These are phyloP conservation scores for Monosporascus sp. DNA, from an alignment of 2,329 filamentous ascomycete genomes.

Conservation along the genomic window DNA sequence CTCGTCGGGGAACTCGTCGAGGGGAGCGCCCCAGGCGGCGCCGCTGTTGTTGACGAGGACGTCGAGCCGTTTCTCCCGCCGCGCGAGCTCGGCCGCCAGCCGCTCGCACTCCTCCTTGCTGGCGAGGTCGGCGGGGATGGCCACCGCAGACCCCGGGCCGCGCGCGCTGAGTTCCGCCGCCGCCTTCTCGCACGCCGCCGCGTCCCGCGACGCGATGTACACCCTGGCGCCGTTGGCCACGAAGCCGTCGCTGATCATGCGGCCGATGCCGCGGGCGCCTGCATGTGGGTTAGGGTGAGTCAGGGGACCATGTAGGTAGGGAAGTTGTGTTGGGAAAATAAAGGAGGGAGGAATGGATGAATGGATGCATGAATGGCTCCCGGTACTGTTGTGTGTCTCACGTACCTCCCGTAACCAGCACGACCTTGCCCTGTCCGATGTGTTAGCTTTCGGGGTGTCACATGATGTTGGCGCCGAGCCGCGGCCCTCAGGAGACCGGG, in stretches of 20 bases:
- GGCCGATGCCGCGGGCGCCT: constrained; percentile 57
- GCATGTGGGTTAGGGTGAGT: not conserved
- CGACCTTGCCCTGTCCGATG: constrained; percentile 44
- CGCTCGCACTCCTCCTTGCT: constrained; percentile 48
- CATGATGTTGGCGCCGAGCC: not conserved
- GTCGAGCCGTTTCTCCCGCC: constrained; percentile 48
- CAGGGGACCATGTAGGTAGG: too few relatives aligned
- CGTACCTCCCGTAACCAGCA: constrained; percentile 49
- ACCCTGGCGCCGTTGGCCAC: constrained; percentile 58
- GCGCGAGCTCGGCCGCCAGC: constrained; percentile 46
- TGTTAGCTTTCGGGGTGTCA: constrained; percentile 3
- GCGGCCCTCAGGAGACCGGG: not conserved
- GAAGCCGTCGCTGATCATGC: constrained; percentile 63
- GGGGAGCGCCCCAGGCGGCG: constrained; percentile 57
- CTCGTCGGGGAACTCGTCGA: constrained; percentile 52
- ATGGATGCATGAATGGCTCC: not conserved
- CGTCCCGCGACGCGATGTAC: constrained; percentile 62
- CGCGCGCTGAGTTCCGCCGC: constrained; percentile 51
- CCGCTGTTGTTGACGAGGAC: constrained; percentile 63
- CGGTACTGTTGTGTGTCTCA: not conserved
- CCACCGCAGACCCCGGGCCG: constrained; percentile 45
- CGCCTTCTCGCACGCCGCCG: constrained; percentile 48
- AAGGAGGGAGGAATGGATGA: not conserved
- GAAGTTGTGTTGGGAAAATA: not conserved
- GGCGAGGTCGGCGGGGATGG: constrained; percentile 61